Evolutionary conservation across 1,139 yeast genomes (phyloP), one percentile per base, ranked within the genome.

Genomic region (Pichia sp.): DNA sequence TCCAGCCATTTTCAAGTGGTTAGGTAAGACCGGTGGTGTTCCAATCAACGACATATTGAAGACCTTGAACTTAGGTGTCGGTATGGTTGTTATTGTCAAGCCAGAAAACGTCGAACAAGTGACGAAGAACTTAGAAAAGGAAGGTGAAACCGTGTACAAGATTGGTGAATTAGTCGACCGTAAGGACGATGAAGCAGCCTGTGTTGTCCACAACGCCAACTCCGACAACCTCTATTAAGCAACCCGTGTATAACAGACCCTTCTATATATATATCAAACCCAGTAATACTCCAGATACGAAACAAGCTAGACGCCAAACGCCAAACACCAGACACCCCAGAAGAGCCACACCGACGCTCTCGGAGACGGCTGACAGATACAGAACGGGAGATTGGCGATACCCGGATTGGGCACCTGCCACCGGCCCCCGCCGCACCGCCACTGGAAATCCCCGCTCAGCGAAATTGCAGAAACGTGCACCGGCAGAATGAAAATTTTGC

Each of bases 41-140:
- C 99, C 99, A 45, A 72, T 77, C 46, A 73, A 72, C 18, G 99
- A 94, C 67, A 81, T 89, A 55, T 73, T 89, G 62, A 91, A 89
- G 76, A 94, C 99, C 4, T 79, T 94, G 67, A 94, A 94, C 68
- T 77, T 91, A 77, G 99, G 99, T 70, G 79, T 94, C 58, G 99
- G 99, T 61, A 94, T 94, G 99, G 93, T 89, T 35, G 79, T 86
- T 45, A 85, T 93, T 60, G 97, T 89, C 32, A 78, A 76, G 59
- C 59, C 65, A 10, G 81, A 75, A 49, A 78, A 86, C 48, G 96
- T 80, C 20, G 79, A 73, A 2, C 70, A 71, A 54, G 85, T 83
- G 17, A 70, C 73, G 43, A 63, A 71, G 50, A 70, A 78, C 54
- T 74, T 93, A 53, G 68, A 72, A 57, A 70, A 71, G 47, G 82